Base-by-base conservation (phyloP, 2,329 filamentous ascomycete species). In the Taxawa tesnikishii region DNA sequence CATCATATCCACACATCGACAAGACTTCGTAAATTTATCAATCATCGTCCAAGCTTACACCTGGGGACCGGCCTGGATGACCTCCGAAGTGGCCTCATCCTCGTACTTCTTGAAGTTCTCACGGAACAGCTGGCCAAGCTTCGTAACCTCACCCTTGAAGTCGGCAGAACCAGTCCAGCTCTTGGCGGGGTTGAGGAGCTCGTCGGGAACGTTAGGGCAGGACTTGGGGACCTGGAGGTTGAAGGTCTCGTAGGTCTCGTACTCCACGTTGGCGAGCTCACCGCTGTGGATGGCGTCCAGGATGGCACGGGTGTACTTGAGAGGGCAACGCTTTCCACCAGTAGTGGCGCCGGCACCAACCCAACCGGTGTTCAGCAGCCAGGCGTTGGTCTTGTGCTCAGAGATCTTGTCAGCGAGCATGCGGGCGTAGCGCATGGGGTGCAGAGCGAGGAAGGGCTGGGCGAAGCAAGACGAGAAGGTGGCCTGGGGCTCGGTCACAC, bases 391-490 rank as follows among this genome's bases (percentile, higher is more conserved):
- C 53, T 85, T 83, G 78, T 98, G 85, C 48, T 83, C 60, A 53
- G 88, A 75, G 56, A 98, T 98, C 80, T 96, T 96, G 60, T 94
- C 83, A 23, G 90, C 90, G 40, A 98, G 73, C 90, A 98, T 98
- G 68, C 79, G 80, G 48, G 90, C 90, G 66, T 98, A 98, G 60
- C 83, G 81, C 90, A 98, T 98, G 50, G 90, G 90, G 73, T 98
- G 90, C 37, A 98, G 79, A 26, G 90, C 90, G 51, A 98, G 70
- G 84, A 98, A 98, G 41, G 90, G 90, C 67, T 98, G 90, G 35
- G 90, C 90, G 65, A 98, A 98, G 76, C 90, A 98, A 32, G 87
- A 92, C 15, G 87, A 96, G 77, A 98, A 98, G 52, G 90, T 98
- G 15, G 90, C 90, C 65, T 96, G 84, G 43, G 90, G 90, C 67